phyloP scores from a whole-genome alignment of 345 rosid genomes.

The Geranium brycei region DNA sequence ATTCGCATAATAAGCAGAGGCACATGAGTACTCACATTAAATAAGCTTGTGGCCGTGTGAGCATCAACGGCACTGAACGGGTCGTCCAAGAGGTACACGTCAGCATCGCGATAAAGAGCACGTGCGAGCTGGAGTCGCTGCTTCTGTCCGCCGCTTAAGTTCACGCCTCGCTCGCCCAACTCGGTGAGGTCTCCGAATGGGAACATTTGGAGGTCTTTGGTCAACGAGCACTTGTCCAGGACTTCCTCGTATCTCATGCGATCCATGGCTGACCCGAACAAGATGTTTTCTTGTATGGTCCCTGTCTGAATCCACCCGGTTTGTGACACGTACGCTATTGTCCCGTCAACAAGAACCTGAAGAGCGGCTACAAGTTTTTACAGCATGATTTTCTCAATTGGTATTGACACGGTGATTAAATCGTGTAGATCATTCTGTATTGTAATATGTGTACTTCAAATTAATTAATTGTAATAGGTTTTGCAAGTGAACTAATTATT shows the following conservation, averaged over 20 bases:
- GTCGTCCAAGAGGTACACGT: conserved; percentile 48
- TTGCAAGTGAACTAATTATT: too few relatives aligned
- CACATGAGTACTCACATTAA: conserved; percentile 16
- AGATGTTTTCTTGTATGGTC: conserved; percentile 34
- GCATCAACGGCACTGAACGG: conserved; percentile 61
- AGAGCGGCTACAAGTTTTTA: background rate
- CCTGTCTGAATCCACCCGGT: conserved; percentile 49
- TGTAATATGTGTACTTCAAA: too few relatives aligned
- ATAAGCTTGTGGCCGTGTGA: conserved; percentile 35
- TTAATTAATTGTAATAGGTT: too few relatives aligned
- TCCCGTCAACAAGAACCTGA: conserved; percentile 28
- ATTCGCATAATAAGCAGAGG: too few relatives aligned
- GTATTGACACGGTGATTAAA: too few relatives aligned
- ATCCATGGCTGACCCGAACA: conserved; percentile 37
- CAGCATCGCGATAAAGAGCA: conserved; percentile 44
- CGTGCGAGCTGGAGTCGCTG: conserved; percentile 49
- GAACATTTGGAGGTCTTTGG: conserved; percentile 37
- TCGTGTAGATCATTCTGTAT: too few relatives aligned
- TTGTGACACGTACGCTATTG: conserved; percentile 48
- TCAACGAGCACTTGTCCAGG: conserved; percentile 27
- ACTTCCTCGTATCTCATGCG: conserved; percentile 22
- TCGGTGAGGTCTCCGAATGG: conserved; percentile 36
- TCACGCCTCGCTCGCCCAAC: conserved; percentile 47
- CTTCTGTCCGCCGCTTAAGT: conserved; percentile 51
- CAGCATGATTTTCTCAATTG: too few relatives aligned